Conservation (phyloP, 2,329 filamentous ascomycete genomes). For the Leptographium wingfieldii region DNA sequence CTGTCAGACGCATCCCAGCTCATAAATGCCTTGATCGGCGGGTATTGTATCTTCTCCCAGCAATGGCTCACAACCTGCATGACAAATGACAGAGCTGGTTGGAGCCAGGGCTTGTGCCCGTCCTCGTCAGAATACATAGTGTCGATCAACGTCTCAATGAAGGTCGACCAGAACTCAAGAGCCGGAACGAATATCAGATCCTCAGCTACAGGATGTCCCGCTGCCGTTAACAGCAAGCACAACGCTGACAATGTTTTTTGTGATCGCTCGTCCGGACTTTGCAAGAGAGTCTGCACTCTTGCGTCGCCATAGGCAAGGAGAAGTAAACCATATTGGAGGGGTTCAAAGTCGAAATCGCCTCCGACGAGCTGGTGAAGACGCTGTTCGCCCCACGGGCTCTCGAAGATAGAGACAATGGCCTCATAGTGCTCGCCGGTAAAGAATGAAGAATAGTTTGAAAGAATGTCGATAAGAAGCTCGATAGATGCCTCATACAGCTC, state of each 20-base stretch:
- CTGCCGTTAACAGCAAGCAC: slow-evolving; percentile 51
- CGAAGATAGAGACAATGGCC: slow-evolving; percentile 45
- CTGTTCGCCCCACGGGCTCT: slow-evolving; percentile 43
- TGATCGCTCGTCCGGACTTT: slow-evolving; percentile 34
- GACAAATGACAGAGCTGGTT: slow-evolving; percentile 43
- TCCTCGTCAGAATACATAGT: slow-evolving; percentile 35
- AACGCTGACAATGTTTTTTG: slow-evolving; percentile 43
- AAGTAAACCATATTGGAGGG: slow-evolving; percentile 52
- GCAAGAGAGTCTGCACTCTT: slow-evolving; percentile 46
- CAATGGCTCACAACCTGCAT: slow-evolving; percentile 53
- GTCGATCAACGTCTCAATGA: slow-evolving; percentile 56
- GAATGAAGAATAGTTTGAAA: slow-evolving; percentile 53
- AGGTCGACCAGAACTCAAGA: slow-evolving; percentile 72
- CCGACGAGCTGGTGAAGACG: slow-evolving; percentile 42
- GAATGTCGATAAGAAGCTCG: slow-evolving; percentile 51
- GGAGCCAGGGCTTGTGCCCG: slow-evolving; percentile 37
- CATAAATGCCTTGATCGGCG: slow-evolving; percentile 40
- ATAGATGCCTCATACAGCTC: slow-evolving; percentile 46
- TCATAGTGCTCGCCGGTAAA: slow-evolving; percentile 46
- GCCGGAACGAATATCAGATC: slow-evolving; percentile 63
- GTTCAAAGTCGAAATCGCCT: slow-evolving; percentile 51
- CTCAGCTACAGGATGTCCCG: slow-evolving; percentile 56
- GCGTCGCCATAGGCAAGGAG: slow-evolving; percentile 58
- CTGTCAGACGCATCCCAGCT: slow-evolving; percentile 60
- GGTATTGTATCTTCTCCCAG: slow-evolving; percentile 58